Base-by-base conservation (phyloP, 495 filamentous ascomycete species). In the Aspergillus sparsus region DNA sequence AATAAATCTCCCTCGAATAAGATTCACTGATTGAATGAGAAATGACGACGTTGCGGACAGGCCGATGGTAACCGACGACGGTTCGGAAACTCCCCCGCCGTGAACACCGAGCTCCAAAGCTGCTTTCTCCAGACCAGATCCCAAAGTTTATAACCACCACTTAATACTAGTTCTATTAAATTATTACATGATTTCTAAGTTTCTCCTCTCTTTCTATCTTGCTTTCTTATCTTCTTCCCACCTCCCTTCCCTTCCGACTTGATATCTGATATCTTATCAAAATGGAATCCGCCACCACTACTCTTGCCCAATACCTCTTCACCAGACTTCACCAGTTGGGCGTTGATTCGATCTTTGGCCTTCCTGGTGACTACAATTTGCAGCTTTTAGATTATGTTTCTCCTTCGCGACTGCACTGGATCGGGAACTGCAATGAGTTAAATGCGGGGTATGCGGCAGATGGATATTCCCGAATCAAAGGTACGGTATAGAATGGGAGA, bases 401-500 rank as follows among this genome's bases (percentile, higher is more conserved):
- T 16, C 79, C 82, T 27, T 71, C 74, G 46, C 85, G 83, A 2
- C 68, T 92, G 16, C 77, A 80, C 53, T 92, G 89, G 89, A 83
- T 91, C 35, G 89, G 89, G 35, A 92, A 87, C 69, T 82, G 80
- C 59, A 92, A 92, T 63, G 89, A 92, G 67, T 79, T 93, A 37
- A 92, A 93, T 69, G 88, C 89, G 31, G 88, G 84, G 27, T 93
- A 92, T 66, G 89, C 90, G 13, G 86, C 89, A 18, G 90, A 93
- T 73, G 90, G 88, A 8, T 92, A 92, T 68, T 88, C 90, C 32
- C 78, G 89, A 31, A 75, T 89, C 55, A 87, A 86, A 58, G 88
- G 89, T 27, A 27, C 21, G 21, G 3, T 35, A 27, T 27, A 27
- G 1, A 27, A 27, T 27, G 3, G 21, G 21, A 27, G 1, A 27